phyloP scores from a whole-genome alignment of 129 eudicot genomes.

The Escallonia rubra region DNA sequence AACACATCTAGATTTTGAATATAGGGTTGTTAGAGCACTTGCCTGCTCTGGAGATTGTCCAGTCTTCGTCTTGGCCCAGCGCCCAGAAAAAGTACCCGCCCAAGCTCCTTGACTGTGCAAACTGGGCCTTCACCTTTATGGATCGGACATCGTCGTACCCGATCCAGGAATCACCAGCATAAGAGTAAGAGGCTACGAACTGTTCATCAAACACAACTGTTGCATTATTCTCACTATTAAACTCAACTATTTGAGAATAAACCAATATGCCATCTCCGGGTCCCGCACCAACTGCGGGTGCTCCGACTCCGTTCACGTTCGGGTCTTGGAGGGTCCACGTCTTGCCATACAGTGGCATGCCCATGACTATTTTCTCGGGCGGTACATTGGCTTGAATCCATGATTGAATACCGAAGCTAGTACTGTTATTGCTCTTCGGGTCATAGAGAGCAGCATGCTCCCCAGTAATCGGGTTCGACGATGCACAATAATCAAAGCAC shows the following conservation, averaged over 20 bases:
- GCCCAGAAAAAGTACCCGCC: constrained; percentile 49
- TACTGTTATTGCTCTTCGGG: constrained; percentile 23
- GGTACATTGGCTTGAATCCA: constrained; percentile 35
- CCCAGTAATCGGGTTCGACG: constrained; percentile 32
- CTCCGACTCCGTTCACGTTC: constrained; percentile 25
- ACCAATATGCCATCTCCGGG: constrained; percentile 30
- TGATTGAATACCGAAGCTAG: constrained; percentile 33
- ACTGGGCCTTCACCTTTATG: constrained; percentile 24
- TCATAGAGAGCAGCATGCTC: constrained; percentile 29
- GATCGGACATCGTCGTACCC: constrained; percentile 37
- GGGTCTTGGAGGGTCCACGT: constrained; percentile 42
- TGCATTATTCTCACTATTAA: constrained; percentile 26
- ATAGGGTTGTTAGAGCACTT: neutral
- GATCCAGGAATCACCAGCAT: constrained; percentile 35
- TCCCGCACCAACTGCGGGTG: constrained; percentile 30
- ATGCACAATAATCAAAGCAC: constrained; percentile 38
- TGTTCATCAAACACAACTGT: constrained; percentile 17
- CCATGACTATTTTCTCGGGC: constrained; percentile 27
- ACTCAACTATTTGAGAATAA: constrained; percentile 28
- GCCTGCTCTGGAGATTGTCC: constrained; percentile 25
- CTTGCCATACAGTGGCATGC: constrained; percentile 34
- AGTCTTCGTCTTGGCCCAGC: constrained; percentile 19
- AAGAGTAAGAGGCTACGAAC: constrained; percentile 28
- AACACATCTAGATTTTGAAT: neutral
- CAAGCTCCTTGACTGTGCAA: constrained; percentile 17